Base-by-base conservation (phyloP, 768 basidiomycete species). In the Trametes elegans region DNA sequence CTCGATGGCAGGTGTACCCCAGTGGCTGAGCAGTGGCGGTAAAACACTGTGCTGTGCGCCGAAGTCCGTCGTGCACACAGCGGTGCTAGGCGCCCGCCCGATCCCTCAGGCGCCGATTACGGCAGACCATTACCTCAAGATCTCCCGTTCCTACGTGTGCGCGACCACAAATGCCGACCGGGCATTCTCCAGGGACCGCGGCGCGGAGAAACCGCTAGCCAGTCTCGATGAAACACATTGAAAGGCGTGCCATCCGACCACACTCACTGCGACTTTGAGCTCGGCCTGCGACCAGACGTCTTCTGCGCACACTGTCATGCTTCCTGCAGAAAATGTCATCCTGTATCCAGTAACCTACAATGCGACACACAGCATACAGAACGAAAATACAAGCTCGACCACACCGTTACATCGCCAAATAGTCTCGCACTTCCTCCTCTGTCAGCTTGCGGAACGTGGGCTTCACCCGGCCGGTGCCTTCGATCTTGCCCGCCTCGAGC, bases 351-450 rank as follows among this genome's bases (percentile, higher is more conserved):
- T 60, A 55, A 41, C 55, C 52, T 60, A 55, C 53, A 60, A 19
- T 32, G 42, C 24, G 34, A 28, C 48, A 46, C 49, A 52, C 50
- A 55, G 45, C 49, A 49, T 24, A 36, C 49, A 19, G 24, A 41
- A 50, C 31, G 48, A 51, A 35, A 54, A 46, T 51, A 57, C 46
- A 54, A 39, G 38, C 21, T 40, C 18, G 38, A 41, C 67, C 53
- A 16, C 42, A 36, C 57, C 57, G 14, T 54, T 85, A 93, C 75
- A 93, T 73, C 32, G 91, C 87, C 69, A 98, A 74, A 74, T 98
- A 99, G 74, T 99, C 97, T 59, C 87, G 83, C 56, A 99, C 92
- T 76, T 99, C 97, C 70, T 96, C 92, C 75, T 99, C 96, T 19
- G 85, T 86, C 66, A 99, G 73, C 73, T 97, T 98, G 70, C 97